Percentiles rank a stretch among this genome's conserved stretches.
Conservation (phyloP, 2,329 filamentous ascomycete genomes). For the Nemania diffusa region DNA sequence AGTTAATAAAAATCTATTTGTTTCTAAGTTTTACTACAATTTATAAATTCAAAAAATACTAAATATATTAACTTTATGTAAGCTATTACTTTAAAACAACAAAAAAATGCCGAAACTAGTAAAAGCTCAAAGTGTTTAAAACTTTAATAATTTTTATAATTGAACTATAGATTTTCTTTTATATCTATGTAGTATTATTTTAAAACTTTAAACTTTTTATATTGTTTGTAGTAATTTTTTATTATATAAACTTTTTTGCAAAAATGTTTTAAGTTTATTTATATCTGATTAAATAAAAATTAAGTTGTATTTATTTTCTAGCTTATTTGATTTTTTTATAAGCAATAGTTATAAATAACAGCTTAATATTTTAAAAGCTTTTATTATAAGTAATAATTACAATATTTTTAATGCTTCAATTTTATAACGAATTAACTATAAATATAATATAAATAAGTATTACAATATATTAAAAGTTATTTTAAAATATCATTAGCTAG, state of each 20-base stretch:
- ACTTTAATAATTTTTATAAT: no score
- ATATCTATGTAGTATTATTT: no score
- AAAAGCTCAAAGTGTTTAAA: no score
- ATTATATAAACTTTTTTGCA: no score
- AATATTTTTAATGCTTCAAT: background rate
- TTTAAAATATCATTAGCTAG: slow-evolving; percentile 9
- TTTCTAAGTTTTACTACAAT: background rate
- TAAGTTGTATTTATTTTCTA: background rate
- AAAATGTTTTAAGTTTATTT: no score
- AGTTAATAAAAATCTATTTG: background rate
- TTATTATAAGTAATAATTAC: background rate
- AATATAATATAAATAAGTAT: background rate
- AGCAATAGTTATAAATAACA: background rate
- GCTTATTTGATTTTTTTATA: background rate
- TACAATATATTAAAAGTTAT: background rate
- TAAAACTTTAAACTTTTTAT: no score
- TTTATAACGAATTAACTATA: background rate
- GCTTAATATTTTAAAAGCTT: background rate
- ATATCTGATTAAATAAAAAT: no score
- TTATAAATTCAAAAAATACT: background rate
- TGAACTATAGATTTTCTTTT: no score
- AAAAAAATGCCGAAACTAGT: no score
- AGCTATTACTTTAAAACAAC: no score
- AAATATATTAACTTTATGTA: no score
- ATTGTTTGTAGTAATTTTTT: no score